A percentile compares a stretch with the other conserved stretches of the same genome.
phyloP scores from a whole-genome alignment of 176 grass and related monocot genomes.

The Carex pumila region DNA sequence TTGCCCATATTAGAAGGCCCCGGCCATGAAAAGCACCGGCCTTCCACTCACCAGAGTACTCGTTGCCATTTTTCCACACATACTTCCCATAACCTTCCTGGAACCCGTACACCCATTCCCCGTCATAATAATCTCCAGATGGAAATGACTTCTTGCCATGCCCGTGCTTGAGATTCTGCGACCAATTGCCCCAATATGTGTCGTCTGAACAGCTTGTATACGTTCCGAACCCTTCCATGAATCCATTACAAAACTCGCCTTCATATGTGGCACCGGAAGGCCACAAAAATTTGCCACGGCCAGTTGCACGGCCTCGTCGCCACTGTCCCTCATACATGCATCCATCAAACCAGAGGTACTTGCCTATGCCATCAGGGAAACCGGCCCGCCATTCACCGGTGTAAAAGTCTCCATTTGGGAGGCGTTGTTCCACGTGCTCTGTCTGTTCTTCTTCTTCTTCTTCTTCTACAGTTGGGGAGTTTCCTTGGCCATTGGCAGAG shows the following conservation, averaged over 20 bases:
- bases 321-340: conserved; percentile 81
- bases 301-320: conserved; percentile 43
- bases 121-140: conserved; percentile 65
- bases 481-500: not conserved
- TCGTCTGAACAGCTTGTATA: conserved; percentile 63
- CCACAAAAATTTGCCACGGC: conserved; percentile 73
- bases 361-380: conserved; percentile 48
- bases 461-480: not conserved
- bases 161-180: conserved; percentile 62
- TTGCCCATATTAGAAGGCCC: conserved; percentile 53
- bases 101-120: conserved; percentile 57
- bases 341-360: conserved; percentile 72
- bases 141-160: conserved; percentile 62
- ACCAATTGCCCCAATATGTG: conserved; percentile 62
- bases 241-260: conserved; percentile 52
- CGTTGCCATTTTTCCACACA: conserved; percentile 64
- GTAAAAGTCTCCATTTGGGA: conserved; percentile 58
- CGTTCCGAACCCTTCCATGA: conserved; percentile 63
- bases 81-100: conserved; percentile 64
- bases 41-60: conserved; percentile 69
- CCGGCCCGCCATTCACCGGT: conserved; percentile 37
- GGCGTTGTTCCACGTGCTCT: conserved; percentile 39
- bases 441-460: not conserved
- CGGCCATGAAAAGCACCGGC: conserved; percentile 57
- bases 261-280: conserved; percentile 72